phyloP scores from a whole-genome alignment of 176 grass and related monocot genomes.

The Musa troglodytarum region DNA sequence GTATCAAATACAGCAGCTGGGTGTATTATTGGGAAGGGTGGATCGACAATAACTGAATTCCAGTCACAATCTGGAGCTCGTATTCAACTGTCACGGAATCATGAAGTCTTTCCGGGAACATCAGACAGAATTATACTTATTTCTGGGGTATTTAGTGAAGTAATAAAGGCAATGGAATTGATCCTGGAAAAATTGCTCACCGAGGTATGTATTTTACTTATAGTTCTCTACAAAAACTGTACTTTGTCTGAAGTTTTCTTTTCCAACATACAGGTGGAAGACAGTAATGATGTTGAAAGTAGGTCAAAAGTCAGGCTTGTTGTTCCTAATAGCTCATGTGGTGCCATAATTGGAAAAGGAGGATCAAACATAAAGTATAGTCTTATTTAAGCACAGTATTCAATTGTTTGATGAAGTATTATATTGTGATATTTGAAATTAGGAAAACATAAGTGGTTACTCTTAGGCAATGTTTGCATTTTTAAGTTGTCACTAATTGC shows the following conservation, averaged over 20 bases:
- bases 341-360: slow-evolving; percentile 97
- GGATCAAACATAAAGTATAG: slow-evolving; percentile 92
- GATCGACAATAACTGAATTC: slow-evolving; percentile 91
- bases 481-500: background rate
- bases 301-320: slow-evolving; percentile 86
- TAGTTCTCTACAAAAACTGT: background rate
- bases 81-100: slow-evolving; percentile 82
- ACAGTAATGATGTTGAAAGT: slow-evolving; percentile 69
- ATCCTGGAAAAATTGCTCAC: slow-evolving; percentile 83
- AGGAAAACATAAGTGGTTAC: slow-evolving; percentile 9
- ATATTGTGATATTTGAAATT: slow-evolving; percentile 32
- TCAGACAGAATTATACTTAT: slow-evolving; percentile 87
- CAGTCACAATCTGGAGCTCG: slow-evolving; percentile 81
- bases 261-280: slow-evolving; percentile 59
- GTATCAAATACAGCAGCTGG: slow-evolving; percentile 86
- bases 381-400: slow-evolving; percentile 22
- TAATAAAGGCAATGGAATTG: slow-evolving; percentile 87
- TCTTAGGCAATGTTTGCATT: slow-evolving; percentile 4
- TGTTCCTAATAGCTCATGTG: slow-evolving; percentile 95
- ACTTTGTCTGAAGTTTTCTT: background rate
- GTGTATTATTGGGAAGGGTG: slow-evolving; percentile 90
- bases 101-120: slow-evolving; percentile 90
- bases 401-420: slow-evolving; percentile 15
- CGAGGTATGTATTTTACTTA: slow-evolving; percentile 41
- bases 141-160: slow-evolving; percentile 74